These are phyloP conservation scores for Puccinia novopanici DNA, from an alignment of 1,284 basidiomycete species.

Conservation along the genomic window DNA sequence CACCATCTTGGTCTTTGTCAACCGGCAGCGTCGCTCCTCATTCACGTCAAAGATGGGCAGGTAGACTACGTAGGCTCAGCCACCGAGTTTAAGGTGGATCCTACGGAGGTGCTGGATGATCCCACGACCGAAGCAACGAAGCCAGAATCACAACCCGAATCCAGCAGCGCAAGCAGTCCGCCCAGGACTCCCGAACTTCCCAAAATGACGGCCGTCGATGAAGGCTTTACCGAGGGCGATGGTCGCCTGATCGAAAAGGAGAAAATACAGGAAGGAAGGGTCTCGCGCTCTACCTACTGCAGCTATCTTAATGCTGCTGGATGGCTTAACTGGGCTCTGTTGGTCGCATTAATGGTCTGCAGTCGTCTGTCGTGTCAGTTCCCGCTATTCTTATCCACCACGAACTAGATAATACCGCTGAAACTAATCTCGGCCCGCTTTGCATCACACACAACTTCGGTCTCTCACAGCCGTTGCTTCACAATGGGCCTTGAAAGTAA, in stretches of 20 bases:
- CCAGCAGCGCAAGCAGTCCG: slow-evolving; percentile 1
- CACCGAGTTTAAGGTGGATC: slow-evolving; percentile 19
- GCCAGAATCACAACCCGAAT: slow-evolving; percentile 25
- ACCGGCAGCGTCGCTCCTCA: slow-evolving; percentile 35
- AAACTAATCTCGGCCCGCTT: slow-evolving; percentile 69
- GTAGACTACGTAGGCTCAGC: slow-evolving; percentile 37
- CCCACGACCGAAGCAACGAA: background rate
- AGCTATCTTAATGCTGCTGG: slow-evolving; percentile 70
- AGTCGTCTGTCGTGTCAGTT: slow-evolving; percentile 66
- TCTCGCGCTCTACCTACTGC: slow-evolving; percentile 65
- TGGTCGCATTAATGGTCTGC: slow-evolving; percentile 65
- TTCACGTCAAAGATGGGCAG: slow-evolving; percentile 34
- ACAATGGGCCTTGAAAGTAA: slow-evolving; percentile 49
- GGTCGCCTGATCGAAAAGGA: slow-evolving; percentile 66
- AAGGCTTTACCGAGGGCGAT: slow-evolving; percentile 7
- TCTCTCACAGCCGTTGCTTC: slow-evolving; percentile 40
- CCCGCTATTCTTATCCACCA: slow-evolving; percentile 60
- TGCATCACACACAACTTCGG: slow-evolving; percentile 21
- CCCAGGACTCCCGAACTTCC: background rate
- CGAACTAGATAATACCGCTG: slow-evolving; percentile 58
- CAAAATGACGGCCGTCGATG: background rate
- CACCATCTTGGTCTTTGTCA: slow-evolving; percentile 48
- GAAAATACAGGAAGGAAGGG: slow-evolving; percentile 68
- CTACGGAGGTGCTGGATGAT: slow-evolving; percentile 20
- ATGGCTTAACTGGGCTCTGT: slow-evolving; percentile 65